Evolutionary conservation across 2,329 filamentous ascomycete species (phyloP), one percentile per base, ranked within the genome.

Genomic region (Tolypocladium inflatum): DNA sequence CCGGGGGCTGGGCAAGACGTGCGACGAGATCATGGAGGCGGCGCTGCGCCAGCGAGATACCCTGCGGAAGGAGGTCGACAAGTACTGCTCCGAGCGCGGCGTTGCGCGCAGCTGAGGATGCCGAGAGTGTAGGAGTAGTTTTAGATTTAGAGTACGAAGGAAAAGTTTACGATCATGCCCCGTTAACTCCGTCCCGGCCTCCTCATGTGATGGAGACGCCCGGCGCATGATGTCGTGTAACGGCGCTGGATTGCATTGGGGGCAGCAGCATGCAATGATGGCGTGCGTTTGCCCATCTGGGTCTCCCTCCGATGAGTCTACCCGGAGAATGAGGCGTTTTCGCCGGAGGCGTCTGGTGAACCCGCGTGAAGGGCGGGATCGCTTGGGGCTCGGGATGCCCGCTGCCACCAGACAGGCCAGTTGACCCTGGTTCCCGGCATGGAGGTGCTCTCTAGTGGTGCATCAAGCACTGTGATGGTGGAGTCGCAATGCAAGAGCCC

Each of bases 31-130:
- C 66, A 88, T 91, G 84, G 86, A 88, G 21, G 76, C 78, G 23
- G 85, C 84, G 1, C 71, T 78, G 53, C 76, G 82, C 57, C 88
- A 91, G 76, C 79, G 79, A 60, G 81, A 85, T 56, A 87, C 80
- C 58, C 71, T 91, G 66, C 76, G 76, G 60, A 90, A 88, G 76
- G 89, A 92, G 75, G 89, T 91, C 8, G 81, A 80, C 60, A 89
- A 87, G 75, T 92, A 89, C 69, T 90, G 88, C 65, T 76, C 77
- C 51, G 86, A 89, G 73, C 76, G 86, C 48, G 78, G 78, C 0
- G 76, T 79, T 33, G 30, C 57, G 23, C 60, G 58, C 51, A 48
- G n/a, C 5, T 64, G 41, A 58, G 30, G 37, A 19, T 19, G 23
- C 8, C 2, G 8, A 7, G 9, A 51, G 5, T 13, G 48, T 35